phyloP scores from a whole-genome alignment of 2,329 filamentous ascomycete species.

The Nakataea oryzae region DNA sequence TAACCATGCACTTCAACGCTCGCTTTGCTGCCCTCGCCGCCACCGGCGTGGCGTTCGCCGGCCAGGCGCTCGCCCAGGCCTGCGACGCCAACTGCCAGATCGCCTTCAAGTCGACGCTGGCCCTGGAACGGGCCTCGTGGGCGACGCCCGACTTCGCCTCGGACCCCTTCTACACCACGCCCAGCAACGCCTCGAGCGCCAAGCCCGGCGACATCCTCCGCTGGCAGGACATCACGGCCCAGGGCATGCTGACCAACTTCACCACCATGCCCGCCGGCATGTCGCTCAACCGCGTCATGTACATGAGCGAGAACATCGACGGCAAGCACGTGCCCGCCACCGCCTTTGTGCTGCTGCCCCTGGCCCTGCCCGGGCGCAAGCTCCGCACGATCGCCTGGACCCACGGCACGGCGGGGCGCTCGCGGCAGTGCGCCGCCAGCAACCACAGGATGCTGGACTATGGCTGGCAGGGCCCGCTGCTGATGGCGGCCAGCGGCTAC shows the following conservation, averaged over 20 bases:
- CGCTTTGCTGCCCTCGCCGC: no score
- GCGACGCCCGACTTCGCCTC: background rate
- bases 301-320: conserved; percentile 10
- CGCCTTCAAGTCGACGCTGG: background rate
- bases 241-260: conserved; percentile 6
- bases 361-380: background rate
- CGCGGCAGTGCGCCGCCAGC: conserved; percentile 12
- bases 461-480: conserved; percentile 12
- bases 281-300: conserved; percentile 8
- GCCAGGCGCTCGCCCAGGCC: background rate
- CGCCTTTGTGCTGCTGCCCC: conserved; percentile 9
- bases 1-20: background rate
- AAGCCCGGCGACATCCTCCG: conserved; percentile 9
- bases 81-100: background rate
- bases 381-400: conserved; percentile 13
- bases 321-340: conserved; percentile 8
- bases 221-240: conserved; percentile 9
- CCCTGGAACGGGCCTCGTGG: background rate
- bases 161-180: background rate
- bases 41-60: background rate
- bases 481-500: conserved; percentile 6
- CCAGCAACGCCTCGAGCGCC: background rate
- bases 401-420: conserved; percentile 13
- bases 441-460: conserved; percentile 14
- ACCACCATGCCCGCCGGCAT: conserved; percentile 8